A percentile compares a stretch with the other conserved stretches of the same genome.
Conservation (phyloP, 768 basidiomycete genomes). For the Lepiota brunneoincarnata region DNA sequence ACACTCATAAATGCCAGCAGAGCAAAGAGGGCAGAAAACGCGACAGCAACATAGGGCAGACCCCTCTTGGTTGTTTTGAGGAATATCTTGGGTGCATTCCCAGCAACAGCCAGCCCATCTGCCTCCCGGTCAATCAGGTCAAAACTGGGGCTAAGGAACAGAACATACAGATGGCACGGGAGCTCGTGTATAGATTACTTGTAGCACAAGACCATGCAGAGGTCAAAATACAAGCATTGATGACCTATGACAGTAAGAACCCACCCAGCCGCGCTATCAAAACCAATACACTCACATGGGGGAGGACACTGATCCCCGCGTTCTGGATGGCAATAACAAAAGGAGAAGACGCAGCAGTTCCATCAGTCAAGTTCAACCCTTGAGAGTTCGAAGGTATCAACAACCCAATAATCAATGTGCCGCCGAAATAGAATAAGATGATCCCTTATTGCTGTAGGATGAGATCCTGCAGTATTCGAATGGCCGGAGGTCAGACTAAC, state of each 20-base stretch:
- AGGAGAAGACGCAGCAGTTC: conserved; percentile 74
- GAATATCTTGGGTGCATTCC: conserved; percentile 85
- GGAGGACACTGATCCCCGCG: conserved; percentile 85
- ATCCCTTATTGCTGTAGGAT: conserved; percentile 55
- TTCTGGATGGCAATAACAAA: conserved; percentile 88
- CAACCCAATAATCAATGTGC: conserved; percentile 77
- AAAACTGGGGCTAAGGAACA: background rate
- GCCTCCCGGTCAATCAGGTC: conserved; percentile 1
- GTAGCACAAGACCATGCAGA: conserved; percentile 93
- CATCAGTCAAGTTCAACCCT: conserved; percentile 46
- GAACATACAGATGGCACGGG: conserved; percentile 78
- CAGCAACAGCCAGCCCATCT: conserved; percentile 79
- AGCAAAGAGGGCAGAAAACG: conserved; percentile 69
- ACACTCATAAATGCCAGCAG: conserved; percentile 83
- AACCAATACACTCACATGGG: conserved; percentile 51
- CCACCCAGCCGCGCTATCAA: background rate
- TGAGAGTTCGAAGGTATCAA: conserved; percentile 73
- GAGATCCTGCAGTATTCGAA: background rate
- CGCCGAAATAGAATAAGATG: conserved; percentile 71
- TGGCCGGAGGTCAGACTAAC: conserved; percentile 27
- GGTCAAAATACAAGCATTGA: conserved; percentile 80
- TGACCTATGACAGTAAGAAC: conserved; percentile 44
- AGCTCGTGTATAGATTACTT: conserved; percentile 87
- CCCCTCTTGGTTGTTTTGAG: conserved; percentile 64
- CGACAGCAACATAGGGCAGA: conserved; percentile 71